These are phyloP conservation scores for Danielia reshetovae DNA, from an alignment of 805 yeast genomes.

Conservation along the genomic window DNA sequence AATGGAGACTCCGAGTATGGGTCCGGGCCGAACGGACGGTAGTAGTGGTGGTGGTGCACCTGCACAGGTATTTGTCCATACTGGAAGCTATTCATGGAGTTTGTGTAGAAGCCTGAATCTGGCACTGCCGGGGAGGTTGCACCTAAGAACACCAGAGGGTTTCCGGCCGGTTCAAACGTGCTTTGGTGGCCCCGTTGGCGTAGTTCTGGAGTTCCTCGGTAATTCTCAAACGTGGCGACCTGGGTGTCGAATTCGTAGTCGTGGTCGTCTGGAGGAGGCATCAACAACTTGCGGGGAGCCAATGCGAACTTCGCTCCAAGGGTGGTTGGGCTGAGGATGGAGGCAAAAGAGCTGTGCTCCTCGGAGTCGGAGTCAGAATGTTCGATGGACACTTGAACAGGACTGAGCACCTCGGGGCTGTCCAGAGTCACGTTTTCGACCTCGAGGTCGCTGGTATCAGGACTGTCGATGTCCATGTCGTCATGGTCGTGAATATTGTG, in stretches of 20 bases:
- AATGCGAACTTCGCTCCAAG: constrained; percentile 40
- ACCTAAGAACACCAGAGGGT: neutral
- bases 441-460: too few relatives aligned
- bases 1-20: neutral
- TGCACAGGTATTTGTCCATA: too few relatives aligned
- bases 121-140: too few relatives aligned
- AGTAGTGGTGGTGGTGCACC: too few relatives aligned
- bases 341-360: constrained; percentile 15
- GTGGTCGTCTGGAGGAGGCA: constrained; percentile 21
- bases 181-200: neutral
- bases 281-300: constrained; percentile 26
- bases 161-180: constrained; percentile 1
- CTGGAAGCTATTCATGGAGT: constrained; percentile 12
- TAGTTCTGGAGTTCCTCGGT: neutral
- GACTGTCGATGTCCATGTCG: constrained; percentile 22
- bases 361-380: too few relatives aligned
- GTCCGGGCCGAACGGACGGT: constrained; percentile 7
- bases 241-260: constrained; percentile 27
- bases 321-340: constrained; percentile 34
- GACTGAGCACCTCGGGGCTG: too few relatives aligned
- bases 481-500: constrained; percentile 10
- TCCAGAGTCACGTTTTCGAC: too few relatives aligned
- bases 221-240: constrained; percentile 3
- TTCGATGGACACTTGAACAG: too few relatives aligned
- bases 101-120: too few relatives aligned